phyloP scores from a whole-genome alignment of 306 rosid species.

The Phaseolus lunatus region DNA sequence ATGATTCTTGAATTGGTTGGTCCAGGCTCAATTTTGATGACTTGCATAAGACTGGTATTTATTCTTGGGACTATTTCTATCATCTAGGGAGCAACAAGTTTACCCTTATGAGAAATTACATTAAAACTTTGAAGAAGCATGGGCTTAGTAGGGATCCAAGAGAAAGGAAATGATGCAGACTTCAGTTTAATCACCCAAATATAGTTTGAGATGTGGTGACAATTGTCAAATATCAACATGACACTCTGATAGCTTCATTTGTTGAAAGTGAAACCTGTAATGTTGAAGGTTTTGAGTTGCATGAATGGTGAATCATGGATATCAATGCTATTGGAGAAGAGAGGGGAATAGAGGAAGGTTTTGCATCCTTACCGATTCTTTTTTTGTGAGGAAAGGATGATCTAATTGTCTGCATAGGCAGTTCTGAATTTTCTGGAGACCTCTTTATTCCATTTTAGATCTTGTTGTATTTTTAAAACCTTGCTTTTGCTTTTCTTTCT shows the following conservation, averaged over 20 bases:
- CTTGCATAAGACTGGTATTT: conserved; percentile 89
- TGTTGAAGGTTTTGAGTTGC: conserved; percentile 34
- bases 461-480: background rate
- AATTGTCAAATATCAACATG: background rate
- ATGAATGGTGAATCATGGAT: conserved; percentile 31
- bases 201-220: conserved; percentile 41
- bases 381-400: background rate
- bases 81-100: conserved; percentile 81
- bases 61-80: conserved; percentile 83
- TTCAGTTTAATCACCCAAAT: conserved; percentile 13
- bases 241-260: conserved; percentile 37
- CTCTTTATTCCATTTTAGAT: conserved; percentile 35
- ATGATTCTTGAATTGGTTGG: conserved; percentile 41
- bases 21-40: conserved; percentile 82
- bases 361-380: background rate
- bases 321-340: conserved; percentile 3
- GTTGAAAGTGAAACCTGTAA: conserved; percentile 33
- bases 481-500: background rate
- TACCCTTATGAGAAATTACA: conserved; percentile 72
- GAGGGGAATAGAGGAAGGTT: background rate
- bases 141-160: conserved; percentile 79
- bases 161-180: conserved; percentile 64
- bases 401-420: conserved; percentile 7
- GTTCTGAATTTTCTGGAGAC: conserved; percentile 30
- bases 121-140: conserved; percentile 71